Conservation (phyloP, 352 stramenopile genomes). For the Pythium folliculosum region DNA sequence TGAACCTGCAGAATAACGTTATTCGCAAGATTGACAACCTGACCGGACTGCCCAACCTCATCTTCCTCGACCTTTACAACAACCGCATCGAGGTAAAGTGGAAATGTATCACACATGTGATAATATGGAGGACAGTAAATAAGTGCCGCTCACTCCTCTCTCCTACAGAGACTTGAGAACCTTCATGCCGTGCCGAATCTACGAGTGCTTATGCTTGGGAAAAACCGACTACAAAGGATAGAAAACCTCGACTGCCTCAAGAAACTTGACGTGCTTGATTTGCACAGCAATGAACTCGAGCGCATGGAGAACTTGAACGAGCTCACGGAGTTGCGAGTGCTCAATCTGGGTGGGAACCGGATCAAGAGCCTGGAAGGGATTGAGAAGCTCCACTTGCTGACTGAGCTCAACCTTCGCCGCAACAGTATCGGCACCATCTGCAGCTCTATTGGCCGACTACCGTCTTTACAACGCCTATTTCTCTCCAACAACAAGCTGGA, state of each 20-base stretch:
- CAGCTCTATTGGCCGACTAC: slow-evolving; percentile 56
- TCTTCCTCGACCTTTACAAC: slow-evolving; percentile 94
- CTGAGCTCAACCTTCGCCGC: slow-evolving; percentile 89
- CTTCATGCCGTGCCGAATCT: slow-evolving; percentile 82
- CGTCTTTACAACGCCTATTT: slow-evolving; percentile 86
- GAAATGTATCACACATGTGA: background rate
- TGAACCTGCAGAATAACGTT: slow-evolving; percentile 93
- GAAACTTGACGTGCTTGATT: slow-evolving; percentile 92
- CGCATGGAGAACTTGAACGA: slow-evolving; percentile 87
- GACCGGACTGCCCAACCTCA: slow-evolving; percentile 83
- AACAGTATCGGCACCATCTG: slow-evolving; percentile 73
- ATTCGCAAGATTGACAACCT: slow-evolving; percentile 88
- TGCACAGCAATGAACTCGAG: slow-evolving; percentile 92
- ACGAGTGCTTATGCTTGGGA: slow-evolving; percentile 92
- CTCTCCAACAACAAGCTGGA: slow-evolving; percentile 91
- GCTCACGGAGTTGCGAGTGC: slow-evolving; percentile 82
- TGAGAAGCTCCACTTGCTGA: slow-evolving; percentile 75
- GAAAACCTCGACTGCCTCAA: slow-evolving; percentile 82
- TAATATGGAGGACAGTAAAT: background rate
- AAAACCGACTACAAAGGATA: slow-evolving; percentile 82
- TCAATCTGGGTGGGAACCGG: slow-evolving; percentile 90
- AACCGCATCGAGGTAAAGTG: slow-evolving; percentile 81
- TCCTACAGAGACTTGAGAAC: slow-evolving; percentile 66
- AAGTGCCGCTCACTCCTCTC: background rate
- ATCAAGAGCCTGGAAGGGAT: slow-evolving; percentile 82